Evolutionary conservation across 2,329 filamentous ascomycete species (phyloP), one percentile per base, ranked within the genome.

Genomic region (Fusarium burgessii): DNA sequence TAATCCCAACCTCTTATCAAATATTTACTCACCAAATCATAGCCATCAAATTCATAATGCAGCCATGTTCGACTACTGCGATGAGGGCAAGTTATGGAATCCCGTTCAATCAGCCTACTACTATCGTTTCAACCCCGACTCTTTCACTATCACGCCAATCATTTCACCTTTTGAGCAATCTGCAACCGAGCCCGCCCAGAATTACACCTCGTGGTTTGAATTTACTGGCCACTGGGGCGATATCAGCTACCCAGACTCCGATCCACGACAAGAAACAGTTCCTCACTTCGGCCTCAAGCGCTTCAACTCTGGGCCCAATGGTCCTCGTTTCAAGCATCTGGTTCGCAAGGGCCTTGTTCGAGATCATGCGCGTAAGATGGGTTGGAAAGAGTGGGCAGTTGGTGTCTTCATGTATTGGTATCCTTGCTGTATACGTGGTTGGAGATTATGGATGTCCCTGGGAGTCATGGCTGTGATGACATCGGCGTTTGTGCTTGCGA

Each of bases 41-140:
- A 81, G 80, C 3, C 35, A 76, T 12, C 79, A 81, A 45, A 43
- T 80, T 6, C 80, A 81, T 43, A 77, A 81, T 35, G 65, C 64
- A 7, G 80, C 71, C 1, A 20, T 81, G 42, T 33, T 78, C 14
- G 80, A 81, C 58, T 78, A 78, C 36, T 81, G 80, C 45, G 74
- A 80, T n/a, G 64, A 74, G 41, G 80, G 80, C 2, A 70, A 64
- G 20, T 69, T 59, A 9, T 81, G 79, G 80, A 78, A 82, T 51
- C 80, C 80, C 1, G 54, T 80, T 3, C 71, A 76, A 6, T 80
- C 80, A 3, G 80, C 80, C 17, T 80, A 80, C 62, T 81, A 80
- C 43, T 81, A 80, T 45, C 76, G 69, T 33, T 76, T 80, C 47
- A 64, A 81, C n/a, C 67, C 77, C 9, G 35, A 62, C 2, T 73